These are phyloP conservation scores for Auricularia auricula-judae DNA, from an alignment of 768 basidiomycete genomes.

Conservation along the genomic window DNA sequence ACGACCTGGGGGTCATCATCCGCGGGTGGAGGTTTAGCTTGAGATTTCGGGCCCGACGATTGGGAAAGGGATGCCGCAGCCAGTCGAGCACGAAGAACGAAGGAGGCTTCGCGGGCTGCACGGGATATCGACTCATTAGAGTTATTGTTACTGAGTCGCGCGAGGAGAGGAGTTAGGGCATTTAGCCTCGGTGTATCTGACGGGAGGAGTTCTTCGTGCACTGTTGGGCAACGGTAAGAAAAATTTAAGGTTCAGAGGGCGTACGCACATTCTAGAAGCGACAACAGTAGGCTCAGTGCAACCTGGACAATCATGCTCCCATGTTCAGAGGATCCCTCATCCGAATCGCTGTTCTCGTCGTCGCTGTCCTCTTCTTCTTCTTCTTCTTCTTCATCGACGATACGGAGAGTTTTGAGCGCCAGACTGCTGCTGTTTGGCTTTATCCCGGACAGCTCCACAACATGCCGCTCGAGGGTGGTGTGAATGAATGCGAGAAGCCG, in stretches of 20 bases:
- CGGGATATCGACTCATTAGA: slow-evolving; percentile 36
- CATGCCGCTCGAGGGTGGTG: slow-evolving; percentile 45
- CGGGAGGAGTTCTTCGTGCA: slow-evolving; percentile 31
- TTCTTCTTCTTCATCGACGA: slow-evolving; percentile 25
- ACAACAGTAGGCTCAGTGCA: slow-evolving; percentile 67
- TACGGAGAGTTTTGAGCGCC: slow-evolving; percentile 20
- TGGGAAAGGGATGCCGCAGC: slow-evolving; percentile 32
- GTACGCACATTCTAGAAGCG: slow-evolving; percentile 70
- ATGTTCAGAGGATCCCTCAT: slow-evolving; percentile 31
- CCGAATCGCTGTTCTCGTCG: slow-evolving; percentile 34
- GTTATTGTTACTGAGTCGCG: slow-evolving; percentile 34
- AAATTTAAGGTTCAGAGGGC: neutral
- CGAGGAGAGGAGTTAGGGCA: slow-evolving; percentile 58
- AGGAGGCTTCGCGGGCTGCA: slow-evolving; percentile 65
- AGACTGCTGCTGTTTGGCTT: neutral
- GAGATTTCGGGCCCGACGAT: slow-evolving; percentile 19
- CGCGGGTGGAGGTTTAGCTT: slow-evolving; percentile 18
- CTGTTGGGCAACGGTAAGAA: slow-evolving; percentile 21
- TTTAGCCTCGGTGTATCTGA: slow-evolving; percentile 51
- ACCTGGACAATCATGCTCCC: slow-evolving; percentile 26
- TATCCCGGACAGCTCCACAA: neutral
- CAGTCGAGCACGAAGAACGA: slow-evolving; percentile 74
- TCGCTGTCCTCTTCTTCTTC: slow-evolving; percentile 22
- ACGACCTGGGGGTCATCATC: slow-evolving; percentile 41
- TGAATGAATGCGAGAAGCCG: slow-evolving; percentile 78